phyloP scores from a whole-genome alignment of 2,329 filamentous ascomycete species.

The Coleophoma eucalyptorum region DNA sequence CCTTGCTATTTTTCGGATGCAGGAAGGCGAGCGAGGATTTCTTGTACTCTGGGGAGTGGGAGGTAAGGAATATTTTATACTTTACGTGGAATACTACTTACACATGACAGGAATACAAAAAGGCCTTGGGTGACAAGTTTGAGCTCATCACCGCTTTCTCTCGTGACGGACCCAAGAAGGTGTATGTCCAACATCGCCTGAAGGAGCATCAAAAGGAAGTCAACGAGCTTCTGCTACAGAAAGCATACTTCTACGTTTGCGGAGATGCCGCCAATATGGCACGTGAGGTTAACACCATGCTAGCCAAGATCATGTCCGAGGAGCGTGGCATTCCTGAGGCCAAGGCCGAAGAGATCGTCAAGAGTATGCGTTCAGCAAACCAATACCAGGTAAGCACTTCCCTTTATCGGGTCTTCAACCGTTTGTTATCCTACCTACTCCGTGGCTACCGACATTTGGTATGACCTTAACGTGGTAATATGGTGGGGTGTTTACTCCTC shows the following conservation, averaged over 20 bases:
- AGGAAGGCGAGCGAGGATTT: slow-evolving; percentile 86
- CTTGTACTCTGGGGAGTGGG: slow-evolving; percentile 87
- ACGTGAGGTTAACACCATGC: slow-evolving; percentile 82
- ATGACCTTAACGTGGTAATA: slow-evolving; percentile 2
- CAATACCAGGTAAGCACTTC: slow-evolving; percentile 77
- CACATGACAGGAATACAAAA: slow-evolving; percentile 67
- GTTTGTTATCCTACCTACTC: too few relatives aligned
- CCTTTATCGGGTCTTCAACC: slow-evolving; percentile 7
- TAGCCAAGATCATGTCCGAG: slow-evolving; percentile 82
- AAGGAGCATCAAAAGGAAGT: slow-evolving; percentile 80
- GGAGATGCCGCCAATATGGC: slow-evolving; percentile 98
- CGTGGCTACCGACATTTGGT: too few relatives aligned
- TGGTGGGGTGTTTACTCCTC: slow-evolving; percentile 1
- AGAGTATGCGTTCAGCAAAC: slow-evolving; percentile 91
- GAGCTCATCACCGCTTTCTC: slow-evolving; percentile 93
- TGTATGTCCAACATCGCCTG: slow-evolving; percentile 94
- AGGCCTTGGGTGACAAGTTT: slow-evolving; percentile 82
- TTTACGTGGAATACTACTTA: slow-evolving; percentile 11
- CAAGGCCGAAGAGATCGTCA: slow-evolving; percentile 94
- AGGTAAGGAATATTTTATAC: slow-evolving; percentile 56
- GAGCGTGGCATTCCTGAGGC: slow-evolving; percentile 76
- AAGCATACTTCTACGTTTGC: slow-evolving; percentile 96
- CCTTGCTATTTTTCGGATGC: slow-evolving; percentile 93
- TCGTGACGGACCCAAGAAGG: slow-evolving; percentile 80
- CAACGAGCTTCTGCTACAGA: slow-evolving; percentile 79